These are phyloP conservation scores for Mycena galericulata DNA, from an alignment of 768 basidiomycete genomes.

Conservation along the genomic window DNA sequence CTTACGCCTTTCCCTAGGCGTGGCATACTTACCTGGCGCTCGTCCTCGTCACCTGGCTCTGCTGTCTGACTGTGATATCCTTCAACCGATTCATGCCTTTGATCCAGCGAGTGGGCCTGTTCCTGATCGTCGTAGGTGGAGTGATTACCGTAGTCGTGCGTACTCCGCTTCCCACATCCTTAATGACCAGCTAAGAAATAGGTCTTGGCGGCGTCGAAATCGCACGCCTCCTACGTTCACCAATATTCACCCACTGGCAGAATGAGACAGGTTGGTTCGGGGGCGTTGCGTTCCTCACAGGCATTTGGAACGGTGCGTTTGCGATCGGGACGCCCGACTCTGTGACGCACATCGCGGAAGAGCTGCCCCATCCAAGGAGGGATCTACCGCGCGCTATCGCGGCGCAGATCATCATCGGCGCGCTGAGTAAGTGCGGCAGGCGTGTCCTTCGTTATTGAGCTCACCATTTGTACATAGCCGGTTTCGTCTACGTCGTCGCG, in stretches of 20 bases:
- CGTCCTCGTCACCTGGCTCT: constrained; percentile 25
- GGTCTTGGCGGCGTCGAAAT: constrained; percentile 28
- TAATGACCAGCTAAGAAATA: neutral
- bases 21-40: constrained; percentile 30
- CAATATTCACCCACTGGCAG: constrained; percentile 28
- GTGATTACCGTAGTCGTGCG: constrained; percentile 27
- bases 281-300: constrained; percentile 30
- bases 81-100: constrained; percentile 28
- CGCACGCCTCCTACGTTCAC: constrained; percentile 26
- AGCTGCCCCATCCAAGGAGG: constrained; percentile 27
- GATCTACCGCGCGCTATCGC: constrained; percentile 31
- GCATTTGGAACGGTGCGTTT: constrained; percentile 30
- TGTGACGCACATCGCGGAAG: constrained; percentile 31
- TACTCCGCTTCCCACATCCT: neutral
- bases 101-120: constrained; percentile 24
- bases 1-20: constrained; percentile 14
- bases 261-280: constrained; percentile 31
- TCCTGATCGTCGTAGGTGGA: constrained; percentile 27
- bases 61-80: constrained; percentile 26
- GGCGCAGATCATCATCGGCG: constrained; percentile 26
- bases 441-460: neutral
- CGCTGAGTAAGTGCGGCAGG: constrained; percentile 11
- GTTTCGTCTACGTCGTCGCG: constrained; percentile 22
- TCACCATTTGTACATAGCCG: constrained; percentile 18
- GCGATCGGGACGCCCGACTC: constrained; percentile 31